Base-by-base conservation (phyloP, 2,329 filamentous ascomycete genomes). In the Gremmenia infestans region DNA sequence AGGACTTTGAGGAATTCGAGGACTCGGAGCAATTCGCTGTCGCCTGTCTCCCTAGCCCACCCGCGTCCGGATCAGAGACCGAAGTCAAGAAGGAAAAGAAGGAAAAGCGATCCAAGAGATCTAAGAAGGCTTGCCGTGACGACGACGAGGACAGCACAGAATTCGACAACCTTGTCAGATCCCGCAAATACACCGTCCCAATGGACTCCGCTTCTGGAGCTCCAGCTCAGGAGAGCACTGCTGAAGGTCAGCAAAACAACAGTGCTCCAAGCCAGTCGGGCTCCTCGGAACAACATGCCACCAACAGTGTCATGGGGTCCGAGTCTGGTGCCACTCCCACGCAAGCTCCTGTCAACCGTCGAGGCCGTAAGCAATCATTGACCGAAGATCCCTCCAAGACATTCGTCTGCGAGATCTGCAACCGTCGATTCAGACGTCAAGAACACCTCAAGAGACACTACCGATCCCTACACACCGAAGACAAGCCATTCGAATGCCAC, bases 391-490 rank as follows among this genome's bases (percentile, higher is more conserved):
- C 94, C 1, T 95, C 91, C 68, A 99, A 99, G 86, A 97, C 92
- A 0, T 99, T 97, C 62, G 90, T 96, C 58, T 99, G 94, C 77
- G 91, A 92, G 55, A 82, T 97, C 22, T 99, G 94, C 86, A 93
- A 91, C 68, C 91, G 94, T 63, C 90, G 94, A 59, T 99, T 99
- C 87, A 89, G 94, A 60, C 90, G 94, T 60, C 94, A 99, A 76
- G 94, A 99, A 74, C 94, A 99, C 71, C 84, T 99, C 58, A 99
- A 99, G 85, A 89, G 94, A 61, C 94, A 99, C 79, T 96, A 96
- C 80, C 87, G 94, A 66, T 97, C 94, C 56, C 90, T 99, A 48
- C 94, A 99, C 80, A 99, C 94, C 1, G 88, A 96, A 70, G 94
- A 97, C 72, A 99, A 97, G 85, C 94, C 94, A 5, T 99, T 97